Conservation (phyloP, 1,284 basidiomycete species). For the Lentinus polychrous region DNA sequence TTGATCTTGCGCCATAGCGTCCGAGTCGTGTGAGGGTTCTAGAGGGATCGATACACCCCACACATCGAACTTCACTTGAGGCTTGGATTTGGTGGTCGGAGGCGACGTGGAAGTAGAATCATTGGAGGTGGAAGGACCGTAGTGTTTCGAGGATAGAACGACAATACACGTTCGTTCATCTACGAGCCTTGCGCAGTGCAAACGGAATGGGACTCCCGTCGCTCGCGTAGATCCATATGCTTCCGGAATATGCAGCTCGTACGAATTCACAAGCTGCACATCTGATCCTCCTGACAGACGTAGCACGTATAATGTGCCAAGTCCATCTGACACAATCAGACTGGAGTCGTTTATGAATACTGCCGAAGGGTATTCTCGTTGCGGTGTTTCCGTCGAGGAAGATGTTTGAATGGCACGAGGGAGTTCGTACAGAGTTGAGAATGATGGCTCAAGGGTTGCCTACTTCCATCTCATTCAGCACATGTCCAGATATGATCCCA, state of each 20-base stretch:
- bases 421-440: slow-evolving; percentile 53
- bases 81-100: slow-evolving; percentile 8
- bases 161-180: slow-evolving; percentile 35
- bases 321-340: slow-evolving; percentile 68
- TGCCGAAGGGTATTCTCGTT: slow-evolving; percentile 74
- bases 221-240: slow-evolving; percentile 12
- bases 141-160: slow-evolving; percentile 52
- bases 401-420: slow-evolving; percentile 40
- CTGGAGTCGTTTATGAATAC: slow-evolving; percentile 44
- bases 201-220: slow-evolving; percentile 45
- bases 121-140: slow-evolving; percentile 16
- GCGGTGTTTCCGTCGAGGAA: slow-evolving; percentile 29
- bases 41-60: slow-evolving; percentile 52
- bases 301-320: slow-evolving; percentile 61
- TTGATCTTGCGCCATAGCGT: slow-evolving; percentile 21
- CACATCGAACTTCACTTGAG: slow-evolving; percentile 47
- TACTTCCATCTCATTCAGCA: slow-evolving; percentile 27
- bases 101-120: slow-evolving; percentile 8
- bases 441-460: slow-evolving; percentile 46
- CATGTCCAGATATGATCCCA: not conserved
- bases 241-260: slow-evolving; percentile 37
- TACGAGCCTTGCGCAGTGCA: slow-evolving; percentile 39
- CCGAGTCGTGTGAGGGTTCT: slow-evolving; percentile 17
- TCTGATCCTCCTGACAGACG: slow-evolving; percentile 28
- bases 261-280: slow-evolving; percentile 46